Base-by-base conservation (phyloP, 768 basidiomycete genomes). In the Lepiota venenata region DNA sequence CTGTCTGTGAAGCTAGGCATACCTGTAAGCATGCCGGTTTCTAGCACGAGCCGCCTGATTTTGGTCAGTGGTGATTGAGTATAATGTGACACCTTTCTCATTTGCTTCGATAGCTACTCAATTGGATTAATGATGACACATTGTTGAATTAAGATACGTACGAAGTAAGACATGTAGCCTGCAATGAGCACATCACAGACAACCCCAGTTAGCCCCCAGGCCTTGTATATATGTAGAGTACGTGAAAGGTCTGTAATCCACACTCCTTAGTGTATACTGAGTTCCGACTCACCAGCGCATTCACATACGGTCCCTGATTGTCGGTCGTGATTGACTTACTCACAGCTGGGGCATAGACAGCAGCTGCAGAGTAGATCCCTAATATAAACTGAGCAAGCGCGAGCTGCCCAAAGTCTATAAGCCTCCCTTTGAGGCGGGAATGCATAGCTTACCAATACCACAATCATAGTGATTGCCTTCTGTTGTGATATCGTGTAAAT, bases 31-130 rank as follows among this genome's bases (percentile, higher is more conserved):
- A 45, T 7, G 8, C 51, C 43, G 16, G 52, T 53, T 21, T 53
- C 52, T 10, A 53, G 36, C 16, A 53, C 14, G 7, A 53, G 45
- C 27, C 52, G 38, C 16, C 40, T 53, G 7, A 53, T 46, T 46
- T 46, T 53, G 9, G 45, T 40, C 9, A 53, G 16, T 5, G 25
- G 5, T 18, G 27, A 25, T 27, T 47, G 52, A 2, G 52, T 53
- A 27, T 25, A 18, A 7, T 27, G 38, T 6, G 44, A 39, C 6
- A 27, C 21, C 11, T 11, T 25, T 21, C 7, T 12, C 44, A 53
- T 16, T 12, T 47, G 52, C 14, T 20, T 46, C 22, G 45, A 53
- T 15, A 53, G 16, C 44, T 52, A 14, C 15, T n/a, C 8, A 32
- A 32, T 3, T 32, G 32, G 9, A 8, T 32, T 11, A 11, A 11